Evolutionary conservation across 495 filamentous ascomycete genomes (phyloP), one percentile per base, ranked within the genome.

Genomic region (Aspergillus hancockii): DNA sequence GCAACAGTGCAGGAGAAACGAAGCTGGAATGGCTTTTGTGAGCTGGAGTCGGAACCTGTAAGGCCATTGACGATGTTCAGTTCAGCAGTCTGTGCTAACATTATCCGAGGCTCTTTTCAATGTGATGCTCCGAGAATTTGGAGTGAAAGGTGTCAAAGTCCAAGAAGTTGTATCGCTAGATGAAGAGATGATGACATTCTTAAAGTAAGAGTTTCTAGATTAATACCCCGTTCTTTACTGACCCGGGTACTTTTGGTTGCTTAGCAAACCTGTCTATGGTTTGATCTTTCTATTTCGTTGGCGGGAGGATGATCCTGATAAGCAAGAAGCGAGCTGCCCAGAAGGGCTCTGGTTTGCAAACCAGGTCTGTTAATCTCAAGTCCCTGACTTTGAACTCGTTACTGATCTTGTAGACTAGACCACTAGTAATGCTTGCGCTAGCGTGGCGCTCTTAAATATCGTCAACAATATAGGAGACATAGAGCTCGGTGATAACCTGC

Each of bases 11-110:
- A 71, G 7, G 81, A 85, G 36, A 81, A 76, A 57, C 54, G 63
- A 45, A 69, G 50, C 9, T 91, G 88, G 88, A 81, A 82, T 59
- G 92, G 91, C 23, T 98, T 92, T 80, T 88, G 87, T 47, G 92
- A 97, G 66, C 79, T 97, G 38, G 92, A 96, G 70, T 95, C 91
- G 0, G 93, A 98, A 55, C 94, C 94, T 2, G 92, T 92, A 74
- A 38, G 18, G 43, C 16, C 19, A 10, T 47, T 12, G 8, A 21
- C 19, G 5, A 23, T 47, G 16, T 3, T 22, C 19, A 47, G 9
- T 14, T 23, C 19, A 9, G 4, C 7, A 10, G 43, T 23, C 38
- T 16, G 13, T 34, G 9, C 3, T n/a, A 13, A 23, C 10, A 23
- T 6, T 19, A 13, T 56, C 31, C 4, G 63, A 93, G 90, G 87